Conservation (phyloP, 768 basidiomycete genomes). For the Termitomyces eurrhizus region DNA sequence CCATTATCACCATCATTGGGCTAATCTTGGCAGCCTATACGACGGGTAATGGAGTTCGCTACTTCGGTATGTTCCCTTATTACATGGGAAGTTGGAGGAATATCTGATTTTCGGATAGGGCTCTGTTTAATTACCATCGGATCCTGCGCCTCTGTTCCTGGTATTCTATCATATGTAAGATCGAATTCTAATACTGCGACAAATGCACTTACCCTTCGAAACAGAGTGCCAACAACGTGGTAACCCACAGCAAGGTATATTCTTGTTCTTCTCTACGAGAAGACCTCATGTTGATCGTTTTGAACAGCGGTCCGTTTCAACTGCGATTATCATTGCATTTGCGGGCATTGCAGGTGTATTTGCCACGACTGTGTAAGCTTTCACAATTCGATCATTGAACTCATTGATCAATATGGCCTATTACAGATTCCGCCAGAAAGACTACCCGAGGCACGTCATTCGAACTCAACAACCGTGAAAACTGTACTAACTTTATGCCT, state of each 20-base stretch:
- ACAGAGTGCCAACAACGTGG: slow-evolving; percentile 33
- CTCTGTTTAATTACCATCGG: slow-evolving; percentile 33
- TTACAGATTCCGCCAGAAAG: slow-evolving; percentile 25
- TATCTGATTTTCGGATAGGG: slow-evolving; percentile 8
- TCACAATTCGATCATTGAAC: not conserved
- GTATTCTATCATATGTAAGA: slow-evolving; percentile 36
- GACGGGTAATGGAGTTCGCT: slow-evolving; percentile 25
- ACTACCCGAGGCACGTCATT: slow-evolving; percentile 26
- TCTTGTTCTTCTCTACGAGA: not conserved
- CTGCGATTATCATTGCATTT: slow-evolving; percentile 30
- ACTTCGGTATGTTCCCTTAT: slow-evolving; percentile 21
- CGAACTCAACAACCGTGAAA: not conserved
- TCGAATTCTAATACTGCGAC: not conserved
- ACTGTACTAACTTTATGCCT: not conserved
- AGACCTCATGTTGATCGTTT: not conserved
- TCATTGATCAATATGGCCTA: not conserved
- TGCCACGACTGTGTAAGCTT: slow-evolving; percentile 29
- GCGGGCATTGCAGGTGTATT: slow-evolving; percentile 38
- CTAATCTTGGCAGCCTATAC: slow-evolving; percentile 29
- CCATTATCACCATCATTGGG: slow-evolving; percentile 28
- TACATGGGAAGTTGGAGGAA: not conserved
- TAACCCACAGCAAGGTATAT: slow-evolving; percentile 28
- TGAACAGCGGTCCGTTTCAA: slow-evolving; percentile 31
- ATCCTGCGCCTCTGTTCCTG: slow-evolving; percentile 31
- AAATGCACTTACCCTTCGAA: not conserved